A percentile compares a stretch with the other conserved stretches of the same genome.
Conservation (phyloP, 2,329 filamentous ascomycete genomes). For the Claviceps pazoutovae region DNA sequence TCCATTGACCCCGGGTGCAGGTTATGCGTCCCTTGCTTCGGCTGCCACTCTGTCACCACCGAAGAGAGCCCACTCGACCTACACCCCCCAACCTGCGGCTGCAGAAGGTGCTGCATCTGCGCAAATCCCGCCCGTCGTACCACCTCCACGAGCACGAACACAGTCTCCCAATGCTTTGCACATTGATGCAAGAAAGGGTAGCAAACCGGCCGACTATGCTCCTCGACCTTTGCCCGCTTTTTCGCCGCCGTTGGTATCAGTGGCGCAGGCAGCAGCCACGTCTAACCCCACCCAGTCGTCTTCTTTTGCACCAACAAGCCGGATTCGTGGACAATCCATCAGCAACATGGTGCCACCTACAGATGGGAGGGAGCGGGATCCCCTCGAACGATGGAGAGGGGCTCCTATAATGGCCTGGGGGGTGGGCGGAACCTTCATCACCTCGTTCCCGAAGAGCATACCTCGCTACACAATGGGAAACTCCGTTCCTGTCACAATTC, state of each 20-base stretch:
- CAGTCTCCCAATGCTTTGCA: conserved; percentile 43
- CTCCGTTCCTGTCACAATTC: conserved; percentile 61
- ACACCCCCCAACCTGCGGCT: conserved; percentile 28
- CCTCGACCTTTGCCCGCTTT: conserved; percentile 42
- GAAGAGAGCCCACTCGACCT: conserved; percentile 38
- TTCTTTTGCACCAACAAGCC: conserved; percentile 18
- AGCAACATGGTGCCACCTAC: conserved; percentile 46
- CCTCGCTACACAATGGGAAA: conserved; percentile 72
- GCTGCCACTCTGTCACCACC: conserved; percentile 38
- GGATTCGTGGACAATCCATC: conserved; percentile 39
- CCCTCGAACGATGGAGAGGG: conserved; percentile 81
- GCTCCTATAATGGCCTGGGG: conserved; percentile 79
- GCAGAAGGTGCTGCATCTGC: conserved; percentile 21
- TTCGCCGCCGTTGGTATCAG: conserved; percentile 15
- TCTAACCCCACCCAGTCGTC: conserved; percentile 13
- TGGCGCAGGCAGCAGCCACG: conserved; percentile 17
- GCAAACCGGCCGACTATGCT: conserved; percentile 25
- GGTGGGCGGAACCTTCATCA: conserved; percentile 68
- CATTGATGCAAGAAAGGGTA: conserved; percentile 17
- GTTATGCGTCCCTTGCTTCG: conserved; percentile 21
- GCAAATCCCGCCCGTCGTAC: conserved; percentile 25
- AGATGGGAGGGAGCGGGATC: conserved; percentile 57
- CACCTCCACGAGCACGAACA: conserved; percentile 46
- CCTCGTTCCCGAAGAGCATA: conserved; percentile 76
- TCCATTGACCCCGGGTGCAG: conserved; percentile 25